phyloP scores from a whole-genome alignment of 768 basidiomycete genomes.

The Russula griseocarnosa region DNA sequence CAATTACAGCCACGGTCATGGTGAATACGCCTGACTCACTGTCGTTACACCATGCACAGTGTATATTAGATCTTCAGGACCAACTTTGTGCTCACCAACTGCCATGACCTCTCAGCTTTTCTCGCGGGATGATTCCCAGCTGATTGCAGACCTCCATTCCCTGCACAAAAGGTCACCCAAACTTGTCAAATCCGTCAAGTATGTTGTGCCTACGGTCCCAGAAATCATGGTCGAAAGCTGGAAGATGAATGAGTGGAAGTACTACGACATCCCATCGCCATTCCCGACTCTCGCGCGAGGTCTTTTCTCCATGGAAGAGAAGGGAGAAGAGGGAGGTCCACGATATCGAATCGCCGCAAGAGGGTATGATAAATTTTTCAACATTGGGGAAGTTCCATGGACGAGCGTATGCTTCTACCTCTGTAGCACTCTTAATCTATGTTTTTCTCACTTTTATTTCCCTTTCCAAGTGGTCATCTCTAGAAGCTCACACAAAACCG shows the following conservation, averaged over 20 bases:
- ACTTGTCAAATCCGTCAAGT: conserved; percentile 57
- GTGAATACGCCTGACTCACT: too few species aligned
- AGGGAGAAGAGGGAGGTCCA: conserved; percentile 34
- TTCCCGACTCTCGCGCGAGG: conserved; percentile 96
- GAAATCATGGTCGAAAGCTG: conserved; percentile 66
- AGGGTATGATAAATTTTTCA: conserved; percentile 99
- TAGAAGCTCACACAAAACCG: conserved; percentile 63
- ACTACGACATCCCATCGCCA: conserved; percentile 81
- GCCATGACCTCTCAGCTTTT: conserved; percentile 31
- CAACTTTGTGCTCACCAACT: neutral
- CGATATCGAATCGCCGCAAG: conserved; percentile 69
- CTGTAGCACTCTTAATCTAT: neutral
- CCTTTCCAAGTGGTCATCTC: conserved; percentile 62
- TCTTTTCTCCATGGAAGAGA: conserved; percentile 64
- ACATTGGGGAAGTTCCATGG: conserved; percentile 95
- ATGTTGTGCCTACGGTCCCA: conserved; percentile 55
- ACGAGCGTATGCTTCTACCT: conserved; percentile 59
- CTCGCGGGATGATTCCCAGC: conserved; percentile 49
- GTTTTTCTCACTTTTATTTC: neutral
- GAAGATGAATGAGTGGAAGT: conserved; percentile 98
- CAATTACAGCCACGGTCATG: too few species aligned
- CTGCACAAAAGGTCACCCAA: conserved; percentile 57
- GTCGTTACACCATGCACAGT: too few species aligned
- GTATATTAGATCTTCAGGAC: neutral
- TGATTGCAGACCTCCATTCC: conserved; percentile 51